A percentile compares a stretch with the other conserved stretches of the same genome.
phyloP scores from a whole-genome alignment of 768 basidiomycete genomes.

The Porphyrellus cyaneotinctus region DNA sequence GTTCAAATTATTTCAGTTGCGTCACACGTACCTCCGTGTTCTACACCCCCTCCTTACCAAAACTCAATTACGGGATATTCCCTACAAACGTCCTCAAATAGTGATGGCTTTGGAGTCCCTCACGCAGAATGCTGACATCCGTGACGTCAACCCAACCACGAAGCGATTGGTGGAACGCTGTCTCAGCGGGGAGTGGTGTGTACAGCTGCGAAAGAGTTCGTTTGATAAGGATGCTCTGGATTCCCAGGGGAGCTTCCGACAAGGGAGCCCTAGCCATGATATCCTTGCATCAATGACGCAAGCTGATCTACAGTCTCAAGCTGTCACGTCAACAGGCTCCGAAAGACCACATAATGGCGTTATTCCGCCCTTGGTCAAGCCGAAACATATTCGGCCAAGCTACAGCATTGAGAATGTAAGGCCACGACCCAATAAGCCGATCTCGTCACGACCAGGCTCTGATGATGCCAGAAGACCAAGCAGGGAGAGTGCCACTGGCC shows the following conservation, averaged over 20 bases:
- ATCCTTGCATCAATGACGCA: slow-evolving; percentile 37
- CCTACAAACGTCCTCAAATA: slow-evolving; percentile 92
- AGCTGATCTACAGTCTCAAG: slow-evolving; percentile 3
- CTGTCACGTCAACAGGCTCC: not conserved
- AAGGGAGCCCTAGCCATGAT: slow-evolving; percentile 44
- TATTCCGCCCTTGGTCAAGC: slow-evolving; percentile 26
- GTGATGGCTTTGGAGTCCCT: slow-evolving; percentile 78
- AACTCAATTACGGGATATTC: slow-evolving; percentile 79
- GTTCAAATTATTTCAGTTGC: slow-evolving; percentile 49
- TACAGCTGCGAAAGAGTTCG: slow-evolving; percentile 50
- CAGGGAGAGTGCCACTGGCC: slow-evolving; percentile 32
- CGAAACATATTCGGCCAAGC: slow-evolving; percentile 53
- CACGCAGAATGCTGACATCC: slow-evolving; percentile 65
- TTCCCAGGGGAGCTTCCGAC: slow-evolving; percentile 29
- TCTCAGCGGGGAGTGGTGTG: slow-evolving; percentile 83
- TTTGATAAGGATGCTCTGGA: slow-evolving; percentile 26
- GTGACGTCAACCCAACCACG: slow-evolving; percentile 84
- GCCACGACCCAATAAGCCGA: slow-evolving; percentile 22
- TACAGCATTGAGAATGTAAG: slow-evolving; percentile 64
- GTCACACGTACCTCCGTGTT: slow-evolving; percentile 96
- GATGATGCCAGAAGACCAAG: slow-evolving; percentile 41
- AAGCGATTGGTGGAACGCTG: slow-evolving; percentile 90
- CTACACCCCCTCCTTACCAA: slow-evolving; percentile 92
- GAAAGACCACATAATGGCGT: slow-evolving; percentile 20
- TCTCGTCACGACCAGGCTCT: slow-evolving; percentile 32